Evolutionary conservation across 306 rosid species (phyloP).

Genomic region (Quercus rubra): DNA sequence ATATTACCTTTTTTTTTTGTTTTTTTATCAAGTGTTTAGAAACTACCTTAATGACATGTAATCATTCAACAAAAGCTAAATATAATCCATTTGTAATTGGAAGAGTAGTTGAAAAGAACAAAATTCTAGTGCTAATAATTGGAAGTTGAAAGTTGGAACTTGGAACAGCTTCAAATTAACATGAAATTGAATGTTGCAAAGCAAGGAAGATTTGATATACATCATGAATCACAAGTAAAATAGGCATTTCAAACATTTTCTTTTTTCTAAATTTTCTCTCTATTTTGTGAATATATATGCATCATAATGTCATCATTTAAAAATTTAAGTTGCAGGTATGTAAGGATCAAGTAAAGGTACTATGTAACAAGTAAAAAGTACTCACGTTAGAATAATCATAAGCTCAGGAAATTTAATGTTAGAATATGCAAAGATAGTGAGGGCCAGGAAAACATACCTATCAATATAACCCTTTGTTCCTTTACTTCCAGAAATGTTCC

Average conservation of each 20-base stretch:
- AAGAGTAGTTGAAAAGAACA: neutral
- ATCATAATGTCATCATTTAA: neutral
- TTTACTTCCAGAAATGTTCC: conserved; percentile 74
- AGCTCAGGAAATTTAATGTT: neutral
- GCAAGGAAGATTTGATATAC: too few relatives aligned
- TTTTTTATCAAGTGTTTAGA: neutral
- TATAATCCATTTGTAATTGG: neutral
- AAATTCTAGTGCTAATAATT: too few relatives aligned
- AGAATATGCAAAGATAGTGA: neutral
- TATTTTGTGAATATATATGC: too few relatives aligned
- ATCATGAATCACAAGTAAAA: too few relatives aligned
- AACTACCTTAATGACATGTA: neutral
- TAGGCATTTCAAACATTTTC: too few relatives aligned
- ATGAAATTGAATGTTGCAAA: too few relatives aligned
- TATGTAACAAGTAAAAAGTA: too few relatives aligned
- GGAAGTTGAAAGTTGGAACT: too few relatives aligned
- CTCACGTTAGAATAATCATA: neutral
- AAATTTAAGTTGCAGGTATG: neutral
- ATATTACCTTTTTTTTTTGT: neutral
- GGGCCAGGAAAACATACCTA: conserved; percentile 51
- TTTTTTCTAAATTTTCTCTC: too few relatives aligned
- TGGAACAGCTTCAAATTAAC: too few relatives aligned
- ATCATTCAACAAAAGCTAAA: neutral
- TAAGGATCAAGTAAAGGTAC: too few relatives aligned
- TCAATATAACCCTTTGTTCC: conserved; percentile 52